Percentiles rank a stretch among this genome's conserved stretches.
phyloP scores from a whole-genome alignment of 495 filamentous ascomycete genomes.

The Penicillium arizonense region DNA sequence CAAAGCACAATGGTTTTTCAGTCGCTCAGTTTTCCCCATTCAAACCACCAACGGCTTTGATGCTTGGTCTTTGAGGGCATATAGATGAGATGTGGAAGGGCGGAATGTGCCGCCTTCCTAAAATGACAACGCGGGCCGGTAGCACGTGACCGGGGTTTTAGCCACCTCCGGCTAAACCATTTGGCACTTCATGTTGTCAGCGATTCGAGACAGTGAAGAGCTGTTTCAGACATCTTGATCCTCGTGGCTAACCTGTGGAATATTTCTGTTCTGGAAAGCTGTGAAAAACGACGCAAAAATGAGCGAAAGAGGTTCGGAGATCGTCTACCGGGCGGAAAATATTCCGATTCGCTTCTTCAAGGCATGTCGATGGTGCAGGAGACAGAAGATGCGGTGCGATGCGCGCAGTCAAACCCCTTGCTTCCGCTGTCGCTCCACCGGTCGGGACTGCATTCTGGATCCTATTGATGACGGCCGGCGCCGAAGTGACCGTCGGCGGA shows the following conservation, averaged over 20 bases:
- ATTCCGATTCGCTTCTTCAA: constrained; percentile 39
- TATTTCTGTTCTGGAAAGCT: no score
- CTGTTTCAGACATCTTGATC: neutral
- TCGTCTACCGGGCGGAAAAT: constrained; percentile 36
- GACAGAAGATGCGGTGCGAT: constrained; percentile 46
- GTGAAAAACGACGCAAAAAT: constrained; percentile 3
- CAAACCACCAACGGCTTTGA: no score
- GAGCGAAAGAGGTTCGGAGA: constrained; percentile 34
- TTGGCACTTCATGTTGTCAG: constrained; percentile 4
- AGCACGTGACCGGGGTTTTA: constrained; percentile 15
- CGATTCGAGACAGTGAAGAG: neutral
- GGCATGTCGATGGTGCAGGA: constrained; percentile 41
- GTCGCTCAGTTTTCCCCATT: no score
- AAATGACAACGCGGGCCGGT: neutral
- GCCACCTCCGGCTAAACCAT: neutral
- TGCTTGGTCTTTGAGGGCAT: no score
- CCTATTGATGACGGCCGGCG: constrained; percentile 32
- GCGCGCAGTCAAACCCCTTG: constrained; percentile 42
- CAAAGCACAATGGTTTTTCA: no score
- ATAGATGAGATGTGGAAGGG: no score
- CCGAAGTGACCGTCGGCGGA: constrained; percentile 28
- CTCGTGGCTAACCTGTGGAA: no score
- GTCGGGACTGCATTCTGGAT: constrained; percentile 41
- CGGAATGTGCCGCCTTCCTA: neutral
- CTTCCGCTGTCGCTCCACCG: constrained; percentile 37